Conservation (phyloP, 2,329 filamentous ascomycete species). For the Apiospora marii region DNA sequence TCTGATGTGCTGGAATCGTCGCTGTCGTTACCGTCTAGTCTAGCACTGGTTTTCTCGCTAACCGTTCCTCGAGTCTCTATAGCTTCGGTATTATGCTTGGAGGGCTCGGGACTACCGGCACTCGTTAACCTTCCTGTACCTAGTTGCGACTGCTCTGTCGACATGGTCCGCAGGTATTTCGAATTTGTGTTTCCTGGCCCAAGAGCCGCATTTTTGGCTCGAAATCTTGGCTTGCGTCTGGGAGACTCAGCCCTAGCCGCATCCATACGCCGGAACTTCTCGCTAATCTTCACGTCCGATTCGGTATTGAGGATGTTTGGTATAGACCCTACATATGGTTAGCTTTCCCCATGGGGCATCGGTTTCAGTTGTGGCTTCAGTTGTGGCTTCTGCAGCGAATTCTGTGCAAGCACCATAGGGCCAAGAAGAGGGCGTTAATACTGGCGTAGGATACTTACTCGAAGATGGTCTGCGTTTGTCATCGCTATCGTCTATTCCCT, state of each 20-base stretch:
- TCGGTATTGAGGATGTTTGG: slow-evolving; percentile 36
- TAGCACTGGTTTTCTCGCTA: background rate
- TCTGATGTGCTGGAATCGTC: background rate
- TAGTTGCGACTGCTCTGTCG: background rate
- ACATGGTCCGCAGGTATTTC: background rate
- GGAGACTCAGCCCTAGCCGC: slow-evolving; percentile 10
- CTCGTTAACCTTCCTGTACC: background rate
- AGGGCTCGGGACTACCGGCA: background rate
- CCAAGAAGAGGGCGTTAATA: background rate
- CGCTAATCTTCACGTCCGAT: slow-evolving; percentile 38
- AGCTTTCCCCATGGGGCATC: background rate
- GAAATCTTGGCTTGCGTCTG: background rate
- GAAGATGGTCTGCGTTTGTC: background rate
- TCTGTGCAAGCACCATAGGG: background rate
- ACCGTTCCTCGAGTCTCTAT: slow-evolving; percentile 3
- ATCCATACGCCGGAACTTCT: slow-evolving; percentile 35
- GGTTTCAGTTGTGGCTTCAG: background rate
- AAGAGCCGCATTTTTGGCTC: background rate
- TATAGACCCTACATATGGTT: background rate
- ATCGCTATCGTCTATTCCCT: background rate
- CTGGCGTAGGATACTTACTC: background rate
- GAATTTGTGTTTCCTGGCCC: background rate
- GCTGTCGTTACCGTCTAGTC: background rate
- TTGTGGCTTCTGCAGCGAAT: background rate
- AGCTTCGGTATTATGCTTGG: background rate